Evolutionary conservation across 1,139 yeast genomes (phyloP), one percentile per base, ranked within the genome.

Genomic region (Hanseniaspora gamundiae): DNA sequence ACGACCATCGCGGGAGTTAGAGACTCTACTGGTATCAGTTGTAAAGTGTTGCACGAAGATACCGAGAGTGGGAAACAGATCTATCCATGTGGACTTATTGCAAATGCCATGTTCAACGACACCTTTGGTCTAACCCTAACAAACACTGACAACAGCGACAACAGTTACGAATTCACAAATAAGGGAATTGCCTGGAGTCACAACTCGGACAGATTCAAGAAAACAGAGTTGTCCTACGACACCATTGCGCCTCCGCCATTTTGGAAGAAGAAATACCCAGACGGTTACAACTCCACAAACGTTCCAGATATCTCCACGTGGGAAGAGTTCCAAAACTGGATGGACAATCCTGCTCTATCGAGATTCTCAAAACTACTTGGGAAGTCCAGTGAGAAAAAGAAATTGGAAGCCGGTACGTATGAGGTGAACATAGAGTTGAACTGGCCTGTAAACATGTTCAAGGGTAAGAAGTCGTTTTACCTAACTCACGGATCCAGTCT

Each of bases 281-380:
- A 80, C 46, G 91, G 91, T 1, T 82, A 82, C 59, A 80, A 78
- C 26, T 74, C 68, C 29, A 69, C 71, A 3, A 81, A 80, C 57
- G 55, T 82, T 47, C 85, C 84, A 1, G 74, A 77, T 53, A 57
- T 82, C 36, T 68, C 77, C 1, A 61, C 64, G 9, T 74, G 81
- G 75, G 75, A 73, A 51, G 64, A 68, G 36, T 66, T 73, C 42
- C 86, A 80, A 61, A 82, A 81, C 56, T 82, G 93, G 93, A 82
- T 82, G 93, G 70, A 87, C 53, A 81, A 91, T 1, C 86, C 91
- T 0, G 88, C 86, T 0, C 67, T 82, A 48, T 81, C 88, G 22
- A 68, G 73, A 10, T 80, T 80, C 57, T 73, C 78, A 65, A 82
- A 81, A 55, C 60, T 81, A 28, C 79, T 81, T 47, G 74, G 80